Conservation (phyloP, 2,329 filamentous ascomycete species). For the Fusarium praegraminearum region DNA sequence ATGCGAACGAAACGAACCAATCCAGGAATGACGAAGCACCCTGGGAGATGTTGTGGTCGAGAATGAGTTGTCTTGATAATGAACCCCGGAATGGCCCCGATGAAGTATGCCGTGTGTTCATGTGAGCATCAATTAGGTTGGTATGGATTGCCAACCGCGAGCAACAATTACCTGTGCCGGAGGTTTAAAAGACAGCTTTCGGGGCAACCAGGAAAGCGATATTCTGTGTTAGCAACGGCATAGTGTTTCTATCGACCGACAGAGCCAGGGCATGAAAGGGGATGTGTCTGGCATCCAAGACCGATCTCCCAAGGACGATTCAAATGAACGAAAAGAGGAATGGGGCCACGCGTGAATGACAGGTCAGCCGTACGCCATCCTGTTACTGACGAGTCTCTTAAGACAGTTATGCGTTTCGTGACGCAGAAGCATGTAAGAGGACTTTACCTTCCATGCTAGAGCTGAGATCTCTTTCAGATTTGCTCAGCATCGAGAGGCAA, state of each 20-base stretch:
- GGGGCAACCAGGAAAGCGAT: background rate
- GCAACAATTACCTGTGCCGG: background rate
- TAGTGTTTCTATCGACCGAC: background rate
- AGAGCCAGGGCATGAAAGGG: background rate
- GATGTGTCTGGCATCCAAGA: background rate
- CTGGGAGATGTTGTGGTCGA: background rate
- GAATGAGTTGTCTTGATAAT: background rate
- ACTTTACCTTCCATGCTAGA: background rate
- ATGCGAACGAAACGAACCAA: constrained; percentile 6
- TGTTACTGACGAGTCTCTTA: background rate
- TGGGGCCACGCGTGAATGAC: background rate
- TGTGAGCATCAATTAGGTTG: constrained; percentile 2
- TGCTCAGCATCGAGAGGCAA: background rate
- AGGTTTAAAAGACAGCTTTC: background rate
- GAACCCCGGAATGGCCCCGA: background rate
- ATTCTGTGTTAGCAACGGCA: background rate
- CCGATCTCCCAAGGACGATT: background rate
- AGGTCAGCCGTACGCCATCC: background rate
- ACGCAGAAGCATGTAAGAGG: background rate
- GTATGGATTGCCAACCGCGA: background rate
- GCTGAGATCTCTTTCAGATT: background rate
- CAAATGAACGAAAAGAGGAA: constrained; percentile 12
- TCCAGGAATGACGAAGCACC: background rate
- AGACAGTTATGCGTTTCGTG: background rate
- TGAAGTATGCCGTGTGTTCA: background rate